phyloP scores from a whole-genome alignment of 2,329 filamentous ascomycete species.

The Ophiostoma triangulosporum region DNA sequence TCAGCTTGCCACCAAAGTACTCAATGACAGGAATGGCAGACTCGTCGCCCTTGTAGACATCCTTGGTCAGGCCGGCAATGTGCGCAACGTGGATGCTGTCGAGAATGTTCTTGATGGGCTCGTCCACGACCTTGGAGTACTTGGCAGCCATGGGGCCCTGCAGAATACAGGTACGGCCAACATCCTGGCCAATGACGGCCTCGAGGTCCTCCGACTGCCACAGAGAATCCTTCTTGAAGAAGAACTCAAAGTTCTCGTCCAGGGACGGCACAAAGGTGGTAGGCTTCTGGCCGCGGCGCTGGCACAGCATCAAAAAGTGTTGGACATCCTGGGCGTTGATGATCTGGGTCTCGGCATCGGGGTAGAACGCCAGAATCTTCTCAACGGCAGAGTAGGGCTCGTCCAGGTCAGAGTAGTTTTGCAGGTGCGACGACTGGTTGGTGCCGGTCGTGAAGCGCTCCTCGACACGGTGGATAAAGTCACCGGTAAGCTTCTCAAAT shows the following conservation, averaged over 20 bases:
- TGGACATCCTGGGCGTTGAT: constrained; percentile 98
- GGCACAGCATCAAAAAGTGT: constrained; percentile 86
- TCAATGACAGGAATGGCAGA: constrained; percentile 71
- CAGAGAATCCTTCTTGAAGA: constrained; percentile 99
- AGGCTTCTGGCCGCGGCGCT: constrained; percentile 86
- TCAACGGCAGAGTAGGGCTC: constrained; percentile 68
- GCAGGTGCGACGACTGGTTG: constrained; percentile 67
- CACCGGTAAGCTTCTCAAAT: constrained; percentile 69
- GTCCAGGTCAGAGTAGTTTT: constrained; percentile 79
- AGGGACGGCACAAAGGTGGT: constrained; percentile 91
- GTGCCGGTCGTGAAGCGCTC: constrained; percentile 74
- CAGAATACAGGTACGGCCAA: constrained; percentile 88
- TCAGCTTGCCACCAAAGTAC: constrained; percentile 86
- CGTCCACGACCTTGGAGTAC: constrained; percentile 79
- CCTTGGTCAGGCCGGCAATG: constrained; percentile 63
- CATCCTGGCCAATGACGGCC: constrained; percentile 90
- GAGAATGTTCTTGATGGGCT: constrained; percentile 89
- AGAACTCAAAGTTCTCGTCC: constrained; percentile 96
- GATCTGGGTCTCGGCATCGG: constrained; percentile 75
- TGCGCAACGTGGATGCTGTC: constrained; percentile 82
- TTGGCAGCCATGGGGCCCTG: constrained; percentile 88
- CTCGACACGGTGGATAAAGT: constrained; percentile 94
- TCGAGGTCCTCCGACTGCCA: constrained; percentile 98
- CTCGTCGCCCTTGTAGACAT: constrained; percentile 65
- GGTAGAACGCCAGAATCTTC: constrained; percentile 68